These are phyloP conservation scores for Haplosporangium sp. DNA, from an alignment of 371 early-diverging fungal species.

Conservation along the genomic window DNA sequence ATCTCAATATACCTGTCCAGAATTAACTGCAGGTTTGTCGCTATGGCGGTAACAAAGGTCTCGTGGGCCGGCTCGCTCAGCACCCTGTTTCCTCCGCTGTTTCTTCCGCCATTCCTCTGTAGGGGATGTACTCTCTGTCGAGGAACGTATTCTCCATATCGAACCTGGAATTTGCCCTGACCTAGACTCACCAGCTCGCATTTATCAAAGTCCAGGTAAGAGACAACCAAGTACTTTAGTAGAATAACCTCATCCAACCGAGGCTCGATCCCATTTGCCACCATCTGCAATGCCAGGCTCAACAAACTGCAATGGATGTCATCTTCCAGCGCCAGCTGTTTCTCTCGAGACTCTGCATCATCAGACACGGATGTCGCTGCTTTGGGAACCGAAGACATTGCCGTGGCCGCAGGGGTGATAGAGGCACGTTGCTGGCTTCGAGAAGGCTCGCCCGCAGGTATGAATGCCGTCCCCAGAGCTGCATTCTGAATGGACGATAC, in stretches of 20 bases:
- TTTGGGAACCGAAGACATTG: background rate
- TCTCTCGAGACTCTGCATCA: constrained; percentile 20
- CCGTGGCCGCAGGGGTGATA: constrained; percentile 1
- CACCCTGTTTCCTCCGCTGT: background rate
- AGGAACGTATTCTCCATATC: constrained; percentile 52
- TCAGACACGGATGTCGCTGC: background rate
- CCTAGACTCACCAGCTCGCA: constrained; percentile 44
- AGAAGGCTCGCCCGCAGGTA: constrained; percentile 20
- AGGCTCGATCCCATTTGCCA: constrained; percentile 53
- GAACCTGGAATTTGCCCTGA: constrained; percentile 45
- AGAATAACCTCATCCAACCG: constrained; percentile 48
- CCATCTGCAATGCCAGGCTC: constrained; percentile 51
- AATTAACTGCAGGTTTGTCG: constrained; percentile 45
- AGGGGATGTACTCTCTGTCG: constrained; percentile 30
- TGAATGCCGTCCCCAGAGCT: constrained; percentile 8
- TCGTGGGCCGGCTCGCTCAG: constrained; percentile 52
- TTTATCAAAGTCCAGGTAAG: constrained; percentile 50
- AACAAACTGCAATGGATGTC: constrained; percentile 48
- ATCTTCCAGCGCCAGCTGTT: constrained; percentile 46
- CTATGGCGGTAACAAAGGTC: constrained; percentile 43
- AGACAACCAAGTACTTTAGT: constrained; percentile 52
- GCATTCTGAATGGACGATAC: constrained; percentile 7
- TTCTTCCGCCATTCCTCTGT: background rate
- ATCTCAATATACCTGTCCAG: constrained; percentile 50
- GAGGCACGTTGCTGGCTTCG: constrained; percentile 37